Percentiles rank a stretch among this genome's conserved stretches.
These are phyloP conservation scores for Oleoguttula mirabilis DNA, from an alignment of 495 filamentous ascomycete genomes.

Conservation along the genomic window DNA sequence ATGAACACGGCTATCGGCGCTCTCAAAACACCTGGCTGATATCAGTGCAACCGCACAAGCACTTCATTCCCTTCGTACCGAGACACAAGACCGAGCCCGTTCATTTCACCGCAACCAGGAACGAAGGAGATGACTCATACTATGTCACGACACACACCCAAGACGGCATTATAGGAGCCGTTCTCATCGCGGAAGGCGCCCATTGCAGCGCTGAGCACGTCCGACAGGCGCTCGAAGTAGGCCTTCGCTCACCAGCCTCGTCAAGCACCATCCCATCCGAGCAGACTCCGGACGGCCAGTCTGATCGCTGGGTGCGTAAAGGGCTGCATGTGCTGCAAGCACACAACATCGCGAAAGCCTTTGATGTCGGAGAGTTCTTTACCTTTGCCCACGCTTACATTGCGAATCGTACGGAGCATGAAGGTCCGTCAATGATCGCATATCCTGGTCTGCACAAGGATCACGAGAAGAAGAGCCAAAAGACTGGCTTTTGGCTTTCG, in stretches of 20 bases:
- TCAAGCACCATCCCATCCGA: neutral
- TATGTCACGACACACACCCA: neutral
- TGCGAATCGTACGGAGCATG: constrained; percentile 2
- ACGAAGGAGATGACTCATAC: constrained; percentile 1
- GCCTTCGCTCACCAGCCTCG: no score
- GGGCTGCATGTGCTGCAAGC: constrained; percentile 3
- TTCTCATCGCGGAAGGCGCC: constrained; percentile 6
- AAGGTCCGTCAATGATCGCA: constrained; percentile 4
- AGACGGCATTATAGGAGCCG: constrained; percentile 7
- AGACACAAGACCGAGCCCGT: constrained; percentile 5
- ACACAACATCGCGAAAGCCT: neutral
- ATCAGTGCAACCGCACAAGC: constrained; percentile 8
- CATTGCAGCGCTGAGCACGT: constrained; percentile 1
- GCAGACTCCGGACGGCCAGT: neutral
- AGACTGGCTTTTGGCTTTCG: constrained; percentile 8
- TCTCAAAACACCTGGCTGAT: constrained; percentile 6
- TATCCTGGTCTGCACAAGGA: constrained; percentile 4
- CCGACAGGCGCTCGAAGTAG: neutral
- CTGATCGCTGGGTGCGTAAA: constrained; percentile 6
- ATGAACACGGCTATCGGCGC: neutral
- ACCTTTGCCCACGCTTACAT: constrained; percentile 9
- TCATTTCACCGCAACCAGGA: constrained; percentile 1
- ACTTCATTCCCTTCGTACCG: neutral
- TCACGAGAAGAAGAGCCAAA: constrained; percentile 2
- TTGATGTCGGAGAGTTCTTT: constrained; percentile 6